Percentiles rank a stretch among this genome's conserved stretches.
These are phyloP conservation scores for Fusarium multiceps DNA, from an alignment of 2,329 filamentous ascomycete genomes.

Conservation along the genomic window DNA sequence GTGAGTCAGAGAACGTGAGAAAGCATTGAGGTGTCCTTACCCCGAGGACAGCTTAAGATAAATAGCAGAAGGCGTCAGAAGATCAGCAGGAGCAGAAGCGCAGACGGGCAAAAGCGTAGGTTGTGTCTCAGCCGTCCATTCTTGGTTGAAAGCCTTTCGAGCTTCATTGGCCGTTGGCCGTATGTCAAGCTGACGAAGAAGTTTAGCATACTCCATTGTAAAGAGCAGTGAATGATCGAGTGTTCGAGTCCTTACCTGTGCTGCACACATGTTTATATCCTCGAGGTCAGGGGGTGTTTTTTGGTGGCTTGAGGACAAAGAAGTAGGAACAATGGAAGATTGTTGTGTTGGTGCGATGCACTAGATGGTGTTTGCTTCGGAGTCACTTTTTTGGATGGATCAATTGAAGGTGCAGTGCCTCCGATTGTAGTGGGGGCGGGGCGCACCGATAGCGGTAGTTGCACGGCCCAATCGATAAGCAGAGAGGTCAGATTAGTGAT, in stretches of 20 bases:
- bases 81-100: slow-evolving; percentile 88
- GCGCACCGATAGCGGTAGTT: slow-evolving; percentile 38
- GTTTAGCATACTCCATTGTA: slow-evolving; percentile 15
- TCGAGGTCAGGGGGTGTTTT: background rate
- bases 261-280: slow-evolving; percentile 40
- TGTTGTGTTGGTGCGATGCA: slow-evolving; percentile 1
- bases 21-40: slow-evolving; percentile 24
- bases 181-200: slow-evolving; percentile 41
- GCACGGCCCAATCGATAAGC: background rate
- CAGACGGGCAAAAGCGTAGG: slow-evolving; percentile 85
- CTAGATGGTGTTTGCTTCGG: slow-evolving; percentile 24
- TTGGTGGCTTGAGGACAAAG: slow-evolving; percentile 24
- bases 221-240: background rate
- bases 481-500: background rate
- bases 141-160: slow-evolving; percentile 43
- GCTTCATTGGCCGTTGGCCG: slow-evolving; percentile 45
- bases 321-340: slow-evolving; percentile 23
- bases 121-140: slow-evolving; percentile 39
- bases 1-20: slow-evolving; percentile 30
- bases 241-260: slow-evolving; percentile 33
- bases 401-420: slow-evolving; percentile 20
- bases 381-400: slow-evolving; percentile 26
- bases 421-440: slow-evolving; percentile 42
- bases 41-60: slow-evolving; percentile 80
- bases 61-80: slow-evolving; percentile 92